Evolutionary conservation across 2,329 filamentous ascomycete species (phyloP).

Genomic region (Periconia macrospinosa): DNA sequence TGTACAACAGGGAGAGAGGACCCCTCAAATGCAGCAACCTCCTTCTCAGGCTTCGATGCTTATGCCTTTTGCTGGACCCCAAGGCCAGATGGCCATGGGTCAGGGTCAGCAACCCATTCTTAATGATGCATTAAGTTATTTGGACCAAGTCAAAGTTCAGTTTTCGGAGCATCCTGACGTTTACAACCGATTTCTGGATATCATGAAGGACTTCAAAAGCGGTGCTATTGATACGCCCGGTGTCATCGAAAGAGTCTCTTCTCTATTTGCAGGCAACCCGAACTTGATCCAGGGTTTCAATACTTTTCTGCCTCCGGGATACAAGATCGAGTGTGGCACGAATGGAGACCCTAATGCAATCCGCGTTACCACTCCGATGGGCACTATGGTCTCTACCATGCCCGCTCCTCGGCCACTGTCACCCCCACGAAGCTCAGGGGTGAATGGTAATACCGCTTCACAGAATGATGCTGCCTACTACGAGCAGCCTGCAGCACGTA

Average conservation of each 20-base stretch:
- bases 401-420: constrained; percentile 54
- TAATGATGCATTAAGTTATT: constrained; percentile 87
- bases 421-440: constrained; percentile 50
- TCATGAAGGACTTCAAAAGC: constrained; percentile 99
- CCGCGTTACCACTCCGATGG: constrained; percentile 93
- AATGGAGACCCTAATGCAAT: constrained; percentile 96
- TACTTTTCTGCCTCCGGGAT: constrained; percentile 92
- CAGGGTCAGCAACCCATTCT: constrained; percentile 85
- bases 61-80: constrained; percentile 50
- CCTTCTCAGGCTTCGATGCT: constrained; percentile 57
- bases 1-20: constrained; percentile 59
- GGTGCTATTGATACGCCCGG: constrained; percentile 98
- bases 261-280: constrained; percentile 92
- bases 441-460: constrained; percentile 58
- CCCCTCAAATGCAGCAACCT: constrained; percentile 62
- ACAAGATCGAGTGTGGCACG: constrained; percentile 92
- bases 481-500: constrained; percentile 37
- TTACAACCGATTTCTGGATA: constrained; percentile 94
- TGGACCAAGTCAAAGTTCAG: constrained; percentile 97
- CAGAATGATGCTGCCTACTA: constrained; percentile 43
- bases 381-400: constrained; percentile 93
- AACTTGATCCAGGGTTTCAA: constrained; percentile 98
- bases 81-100: constrained; percentile 61
- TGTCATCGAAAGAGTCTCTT: constrained; percentile 94
- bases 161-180: constrained; percentile 97